Evolutionary conservation across 805 yeast species (phyloP).

Genomic region (Myxozyma geophila): DNA sequence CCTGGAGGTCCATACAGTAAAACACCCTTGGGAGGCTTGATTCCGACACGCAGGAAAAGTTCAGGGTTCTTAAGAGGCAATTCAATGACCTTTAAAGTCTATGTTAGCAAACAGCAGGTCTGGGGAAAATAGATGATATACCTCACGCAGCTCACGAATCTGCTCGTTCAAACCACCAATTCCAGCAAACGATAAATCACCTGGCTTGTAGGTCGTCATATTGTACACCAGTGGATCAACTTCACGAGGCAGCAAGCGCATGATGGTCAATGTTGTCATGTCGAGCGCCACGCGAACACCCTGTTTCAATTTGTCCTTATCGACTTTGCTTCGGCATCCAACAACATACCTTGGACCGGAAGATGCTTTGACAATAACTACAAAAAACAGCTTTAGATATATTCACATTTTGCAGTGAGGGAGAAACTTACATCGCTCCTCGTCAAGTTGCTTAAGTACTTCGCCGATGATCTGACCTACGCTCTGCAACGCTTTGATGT

Average conservation of each 20-base stretch:
- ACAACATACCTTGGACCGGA: constrained; percentile 98
- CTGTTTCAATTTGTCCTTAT: constrained; percentile 78
- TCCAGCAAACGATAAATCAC: constrained; percentile 90
- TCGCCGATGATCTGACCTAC: constrained; percentile 98
- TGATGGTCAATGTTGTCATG: constrained; percentile 95
- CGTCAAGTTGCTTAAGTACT: constrained; percentile 91
- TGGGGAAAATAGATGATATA: neutral
- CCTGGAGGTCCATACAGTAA: constrained; percentile 98
- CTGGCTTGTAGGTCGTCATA: constrained; percentile 98
- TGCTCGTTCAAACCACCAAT: constrained; percentile 97
- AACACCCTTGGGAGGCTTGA: constrained; percentile 98
- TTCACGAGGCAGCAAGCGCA: constrained; percentile 96
- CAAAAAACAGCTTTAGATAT: neutral
- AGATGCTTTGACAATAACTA: constrained; percentile 86
- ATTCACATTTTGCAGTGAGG: constrained; percentile 2
- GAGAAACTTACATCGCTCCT: constrained; percentile 63
- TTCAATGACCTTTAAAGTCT: constrained; percentile 71
- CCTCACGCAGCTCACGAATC: constrained; percentile 90
- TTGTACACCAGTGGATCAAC: constrained; percentile 97
- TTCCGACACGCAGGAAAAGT: constrained; percentile 91
- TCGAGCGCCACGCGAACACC: constrained; percentile 97
- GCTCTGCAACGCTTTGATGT: constrained; percentile 93
- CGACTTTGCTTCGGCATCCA: constrained; percentile 93
- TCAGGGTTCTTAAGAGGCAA: constrained; percentile 97
- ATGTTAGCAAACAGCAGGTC: neutral